Percentiles rank a stretch among this genome's conserved stretches.
These are phyloP conservation scores for Coemansia sp. DNA, from an alignment of 192 early-diverging fungal species.

Conservation along the genomic window DNA sequence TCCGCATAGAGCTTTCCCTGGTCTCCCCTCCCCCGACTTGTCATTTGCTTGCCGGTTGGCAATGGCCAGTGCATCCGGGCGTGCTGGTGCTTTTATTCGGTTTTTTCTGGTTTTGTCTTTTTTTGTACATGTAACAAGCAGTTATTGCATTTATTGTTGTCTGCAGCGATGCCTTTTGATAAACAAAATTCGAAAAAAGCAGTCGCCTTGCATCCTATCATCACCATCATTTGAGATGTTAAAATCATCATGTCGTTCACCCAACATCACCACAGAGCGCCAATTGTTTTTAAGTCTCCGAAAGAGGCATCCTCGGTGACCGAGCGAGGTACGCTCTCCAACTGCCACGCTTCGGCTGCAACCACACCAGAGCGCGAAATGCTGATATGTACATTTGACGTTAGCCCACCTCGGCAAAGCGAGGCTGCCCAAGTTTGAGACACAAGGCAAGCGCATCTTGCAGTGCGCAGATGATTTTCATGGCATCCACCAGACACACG, in stretches of 20 bases:
- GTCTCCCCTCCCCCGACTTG: background rate
- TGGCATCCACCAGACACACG: background rate
- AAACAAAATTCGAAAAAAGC: background rate
- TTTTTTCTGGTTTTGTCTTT: background rate
- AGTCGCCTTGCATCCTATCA: background rate
- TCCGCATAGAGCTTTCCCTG: background rate
- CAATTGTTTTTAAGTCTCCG: background rate
- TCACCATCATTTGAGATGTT: background rate
- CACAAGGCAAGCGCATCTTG: background rate
- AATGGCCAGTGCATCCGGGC: no score
- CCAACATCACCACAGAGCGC: background rate
- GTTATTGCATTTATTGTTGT: background rate
- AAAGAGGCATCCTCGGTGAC: background rate
- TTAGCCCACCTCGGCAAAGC: background rate
- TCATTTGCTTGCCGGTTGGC: background rate
- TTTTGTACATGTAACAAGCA: background rate
- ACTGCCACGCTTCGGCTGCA: background rate
- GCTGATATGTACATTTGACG: constrained; percentile 5
- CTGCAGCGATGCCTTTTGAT: background rate
- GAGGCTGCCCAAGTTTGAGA: background rate
- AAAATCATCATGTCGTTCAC: background rate
- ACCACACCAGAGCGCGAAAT: background rate
- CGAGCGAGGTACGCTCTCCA: background rate
- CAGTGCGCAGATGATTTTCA: background rate
- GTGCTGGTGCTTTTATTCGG: no score